Base-by-base conservation (phyloP, 768 basidiomycete species). In the Suillus placidus region DNA sequence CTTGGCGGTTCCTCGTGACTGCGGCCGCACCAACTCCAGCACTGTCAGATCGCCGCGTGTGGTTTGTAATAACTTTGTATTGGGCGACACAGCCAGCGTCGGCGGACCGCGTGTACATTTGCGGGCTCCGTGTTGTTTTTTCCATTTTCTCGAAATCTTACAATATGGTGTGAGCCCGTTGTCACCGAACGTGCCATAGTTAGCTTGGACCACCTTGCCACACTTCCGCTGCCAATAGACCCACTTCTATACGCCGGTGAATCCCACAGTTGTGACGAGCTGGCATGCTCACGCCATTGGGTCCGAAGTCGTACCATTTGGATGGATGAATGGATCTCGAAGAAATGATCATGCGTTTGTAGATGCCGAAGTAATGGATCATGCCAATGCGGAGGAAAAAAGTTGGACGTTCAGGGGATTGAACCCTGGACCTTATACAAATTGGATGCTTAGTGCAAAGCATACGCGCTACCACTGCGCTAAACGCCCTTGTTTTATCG, bases 391-490 rank as follows among this genome's bases (percentile, higher is more conserved):
- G 3, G 4, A 10, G 18, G 34, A 9, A 64, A 76, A 76, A 67
- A n/a, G 63, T 70, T 67, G 78, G 78, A 79, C 79, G 71, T 75
- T 70, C 78, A 79, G 78, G 79, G 77, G 78, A 78, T 78, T 79
- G 77, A 78, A 79, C 77, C 78, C 77, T 78, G 77, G 78, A 77
- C 78, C 77, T 79, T 72, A 80, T 79, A 80, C 78, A 79, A 66
- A 35, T 69, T 64, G 60, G 51, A 60, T 65, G 60, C 67, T 71
- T 35, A 40, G 32, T 79, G 78, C 78, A 79, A 79, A 79, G 78
- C 79, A 79, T 79, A 72, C 79, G 78, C 79, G 78, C 78, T 79
- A 79, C 78, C 78, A 79, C 77, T 78, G 73, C 72, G 73, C 73
- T 73, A 74, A 70, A 66, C 67, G 67, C 67, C 69, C 73, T 64